Evolutionary conservation across 2,329 filamentous ascomycete species (phyloP).

Genomic region (Pseudogymnoascus sp.): DNA sequence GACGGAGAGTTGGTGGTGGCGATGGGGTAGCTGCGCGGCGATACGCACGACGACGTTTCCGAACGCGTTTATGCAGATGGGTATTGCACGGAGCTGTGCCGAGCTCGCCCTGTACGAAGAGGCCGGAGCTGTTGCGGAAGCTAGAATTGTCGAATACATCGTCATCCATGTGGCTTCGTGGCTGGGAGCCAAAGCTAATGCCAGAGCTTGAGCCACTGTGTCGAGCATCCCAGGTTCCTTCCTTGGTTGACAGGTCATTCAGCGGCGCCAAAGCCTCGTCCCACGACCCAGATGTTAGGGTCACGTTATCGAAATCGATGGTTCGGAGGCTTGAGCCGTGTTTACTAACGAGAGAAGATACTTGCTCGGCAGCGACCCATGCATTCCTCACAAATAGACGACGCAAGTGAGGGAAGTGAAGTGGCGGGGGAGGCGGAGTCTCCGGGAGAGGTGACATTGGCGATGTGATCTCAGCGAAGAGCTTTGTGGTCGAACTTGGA

Average conservation of each 20-base stretch:
- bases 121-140: not conserved
- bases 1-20: not conserved
- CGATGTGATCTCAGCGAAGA: constrained; percentile 57
- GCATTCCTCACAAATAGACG: constrained; percentile 67
- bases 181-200: not conserved
- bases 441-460: constrained; percentile 56
- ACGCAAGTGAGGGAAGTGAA: constrained; percentile 60
- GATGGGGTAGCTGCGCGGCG: constrained; percentile 4
- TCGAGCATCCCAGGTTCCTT: constrained; percentile 10
- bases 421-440: constrained; percentile 43
- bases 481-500: constrained; percentile 55
- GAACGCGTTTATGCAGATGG: not conserved
- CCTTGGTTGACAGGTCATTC: constrained; percentile 24
- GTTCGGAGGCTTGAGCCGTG: constrained; percentile 65
- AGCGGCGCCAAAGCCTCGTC: constrained; percentile 74
- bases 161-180: constrained; percentile 8
- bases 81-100: not conserved
- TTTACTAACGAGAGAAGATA: constrained; percentile 58
- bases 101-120: not conserved
- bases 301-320: constrained; percentile 73
- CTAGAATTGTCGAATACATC: not conserved
- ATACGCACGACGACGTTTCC: not conserved
- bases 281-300: constrained; percentile 66
- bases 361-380: constrained; percentile 62
- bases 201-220: constrained; percentile 14